These are phyloP conservation scores for Didymella exigua DNA, from an alignment of 2,329 filamentous ascomycete species.

Conservation along the genomic window DNA sequence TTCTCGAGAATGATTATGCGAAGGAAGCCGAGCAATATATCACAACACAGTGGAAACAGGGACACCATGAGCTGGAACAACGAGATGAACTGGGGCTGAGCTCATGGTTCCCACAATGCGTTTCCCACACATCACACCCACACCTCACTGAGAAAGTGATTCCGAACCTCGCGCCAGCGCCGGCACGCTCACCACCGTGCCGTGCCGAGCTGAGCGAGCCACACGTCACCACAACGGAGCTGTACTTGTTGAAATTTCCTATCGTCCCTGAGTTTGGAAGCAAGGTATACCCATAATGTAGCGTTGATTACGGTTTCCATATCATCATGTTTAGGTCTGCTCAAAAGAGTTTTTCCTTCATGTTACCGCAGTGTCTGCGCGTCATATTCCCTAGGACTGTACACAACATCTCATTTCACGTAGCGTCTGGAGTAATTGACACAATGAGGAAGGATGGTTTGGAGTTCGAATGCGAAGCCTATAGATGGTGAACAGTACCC, in stretches of 20 bases:
- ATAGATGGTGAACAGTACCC: slow-evolving; percentile 18
- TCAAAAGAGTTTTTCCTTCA: slow-evolving; percentile 7
- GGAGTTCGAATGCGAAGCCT: slow-evolving; percentile 16
- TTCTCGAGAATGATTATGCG: slow-evolving; percentile 46
- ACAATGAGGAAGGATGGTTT: slow-evolving; percentile 23
- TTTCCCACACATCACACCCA: background rate
- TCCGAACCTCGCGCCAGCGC: slow-evolving; percentile 43
- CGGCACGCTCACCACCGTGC: slow-evolving; percentile 3
- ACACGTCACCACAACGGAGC: slow-evolving; percentile 46
- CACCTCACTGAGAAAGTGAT: slow-evolving; percentile 48
- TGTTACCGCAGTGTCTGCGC: slow-evolving; percentile 14
- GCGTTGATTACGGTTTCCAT: slow-evolving; percentile 29
- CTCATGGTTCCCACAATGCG: background rate
- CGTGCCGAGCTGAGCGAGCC: slow-evolving; percentile 34
- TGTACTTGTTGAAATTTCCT: slow-evolving; percentile 28
- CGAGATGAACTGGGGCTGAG: slow-evolving; percentile 44
- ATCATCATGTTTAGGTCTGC: slow-evolving; percentile 12
- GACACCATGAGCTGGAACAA: slow-evolving; percentile 44
- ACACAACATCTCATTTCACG: slow-evolving; percentile 8
- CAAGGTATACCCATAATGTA: slow-evolving; percentile 47
- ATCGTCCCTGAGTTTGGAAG: slow-evolving; percentile 30
- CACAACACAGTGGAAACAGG: slow-evolving; percentile 43
- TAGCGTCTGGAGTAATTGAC: slow-evolving; percentile 18
- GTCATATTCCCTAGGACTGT: slow-evolving; percentile 2
- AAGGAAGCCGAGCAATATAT: slow-evolving; percentile 45